Evolutionary conservation across 352 stramenopile genomes (phyloP).

Genomic region (Phytopythium kandeliae): DNA sequence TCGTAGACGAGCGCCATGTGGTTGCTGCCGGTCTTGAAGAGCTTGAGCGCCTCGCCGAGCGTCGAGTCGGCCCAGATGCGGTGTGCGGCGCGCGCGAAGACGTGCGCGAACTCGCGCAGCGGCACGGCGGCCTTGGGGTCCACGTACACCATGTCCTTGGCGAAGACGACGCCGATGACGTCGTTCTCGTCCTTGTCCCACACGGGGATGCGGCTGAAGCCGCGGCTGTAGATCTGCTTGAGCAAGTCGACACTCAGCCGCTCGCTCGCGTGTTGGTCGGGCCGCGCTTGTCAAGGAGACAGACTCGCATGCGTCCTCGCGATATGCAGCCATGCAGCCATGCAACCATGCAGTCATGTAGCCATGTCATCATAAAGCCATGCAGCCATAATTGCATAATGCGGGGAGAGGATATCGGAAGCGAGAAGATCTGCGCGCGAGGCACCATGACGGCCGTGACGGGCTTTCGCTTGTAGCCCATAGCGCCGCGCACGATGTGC

Average conservation of each 20-base stretch:
- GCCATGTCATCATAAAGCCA: background rate
- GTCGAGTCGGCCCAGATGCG: slow-evolving; percentile 64
- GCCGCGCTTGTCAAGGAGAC: no score
- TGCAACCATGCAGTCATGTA: background rate
- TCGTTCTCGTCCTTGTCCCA: slow-evolving; percentile 95
- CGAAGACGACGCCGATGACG: slow-evolving; percentile 93
- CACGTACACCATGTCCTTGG: slow-evolving; percentile 91
- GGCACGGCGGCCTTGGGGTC: slow-evolving; percentile 61
- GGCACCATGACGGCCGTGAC: slow-evolving; percentile 92
- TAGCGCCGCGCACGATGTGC: slow-evolving; percentile 92
- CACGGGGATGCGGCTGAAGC: slow-evolving; percentile 94
- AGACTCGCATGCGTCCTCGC: no score
- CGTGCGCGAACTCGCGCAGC: slow-evolving; percentile 90
- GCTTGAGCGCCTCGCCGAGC: slow-evolving; percentile 61
- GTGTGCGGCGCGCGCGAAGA: slow-evolving; percentile 65
- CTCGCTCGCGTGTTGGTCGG: slow-evolving; percentile 28
- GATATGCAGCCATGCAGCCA: no score
- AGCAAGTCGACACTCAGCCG: slow-evolving; percentile 49
- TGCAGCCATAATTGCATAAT: slow-evolving; percentile 8
- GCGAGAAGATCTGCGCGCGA: slow-evolving; percentile 67
- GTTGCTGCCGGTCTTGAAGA: slow-evolving; percentile 70
- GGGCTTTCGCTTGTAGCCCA: slow-evolving; percentile 69
- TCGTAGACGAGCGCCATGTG: slow-evolving; percentile 75
- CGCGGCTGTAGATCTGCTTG: slow-evolving; percentile 83
- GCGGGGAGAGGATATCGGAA: slow-evolving; percentile 53